These are phyloP conservation scores for Diaporthe ilicicola DNA, from an alignment of 2,329 filamentous ascomycete genomes.

Conservation along the genomic window DNA sequence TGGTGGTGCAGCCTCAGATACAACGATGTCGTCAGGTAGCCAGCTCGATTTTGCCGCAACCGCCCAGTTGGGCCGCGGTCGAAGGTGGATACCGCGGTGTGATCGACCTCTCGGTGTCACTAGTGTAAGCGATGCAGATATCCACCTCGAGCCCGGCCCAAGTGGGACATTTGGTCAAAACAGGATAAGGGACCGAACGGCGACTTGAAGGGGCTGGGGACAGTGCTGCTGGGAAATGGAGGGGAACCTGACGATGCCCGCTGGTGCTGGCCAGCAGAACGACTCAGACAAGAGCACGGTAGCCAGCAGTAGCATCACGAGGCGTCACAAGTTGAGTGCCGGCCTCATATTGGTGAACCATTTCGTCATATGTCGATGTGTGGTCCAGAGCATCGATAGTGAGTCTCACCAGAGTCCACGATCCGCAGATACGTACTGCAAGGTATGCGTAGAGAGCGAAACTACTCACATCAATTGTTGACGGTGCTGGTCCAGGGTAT, in stretches of 20 bases:
- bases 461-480: too few relatives aligned
- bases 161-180: constrained; percentile 1
- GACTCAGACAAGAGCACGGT: too few relatives aligned
- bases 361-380: too few relatives aligned
- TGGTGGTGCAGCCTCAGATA: too few relatives aligned
- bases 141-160: constrained; percentile 10
- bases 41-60: neutral
- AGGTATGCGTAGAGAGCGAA: too few relatives aligned
- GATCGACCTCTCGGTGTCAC: constrained; percentile 13
- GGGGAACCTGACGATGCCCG: neutral
- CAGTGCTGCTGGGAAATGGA: neutral
- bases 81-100: neutral
- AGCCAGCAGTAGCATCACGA: too few relatives aligned
- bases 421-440: too few relatives aligned
- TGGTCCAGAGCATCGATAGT: neutral
- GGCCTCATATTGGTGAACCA: too few relatives aligned
- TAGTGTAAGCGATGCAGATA: neutral
- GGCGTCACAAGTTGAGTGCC: too few relatives aligned
- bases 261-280: neutral
- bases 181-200: neutral
- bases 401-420: neutral
- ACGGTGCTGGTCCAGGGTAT: too few relatives aligned
- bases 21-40: neutral
- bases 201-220: constrained; percentile 1
- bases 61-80: constrained; percentile 1